Base-by-base conservation (phyloP, 2,329 filamentous ascomycete species). In the Alternaria sp. region DNA sequence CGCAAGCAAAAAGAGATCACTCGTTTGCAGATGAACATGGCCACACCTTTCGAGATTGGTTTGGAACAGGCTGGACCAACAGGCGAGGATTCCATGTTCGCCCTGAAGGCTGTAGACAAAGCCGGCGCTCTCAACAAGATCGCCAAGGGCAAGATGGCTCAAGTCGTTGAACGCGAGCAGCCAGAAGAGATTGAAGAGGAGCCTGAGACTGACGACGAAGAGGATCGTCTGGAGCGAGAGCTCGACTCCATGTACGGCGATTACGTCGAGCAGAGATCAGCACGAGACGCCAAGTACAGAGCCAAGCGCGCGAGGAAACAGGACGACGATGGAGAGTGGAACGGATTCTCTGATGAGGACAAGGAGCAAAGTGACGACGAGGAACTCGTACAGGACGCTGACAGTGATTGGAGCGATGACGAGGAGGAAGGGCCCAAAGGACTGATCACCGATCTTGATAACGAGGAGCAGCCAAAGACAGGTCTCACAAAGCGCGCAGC, bases 21-120 rank as follows among this genome's bases (percentile, higher is more conserved):
- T n/a, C 89, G 95, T 34, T 91, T 99, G 90, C 95, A 99, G 79
- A 88, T 99, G 83, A 90, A 97, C 81, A 99, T 99, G 95, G 90
- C 90, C 2, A 91, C 93, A 0, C 95, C 95, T 7, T 95, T 93
- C 84, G 95, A 99, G 66, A 97, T 99, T 64, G 95, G 95, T 72
- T 87, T 96, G 81, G 95, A 97, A 75, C 93, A 95, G 79, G 81
- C 87, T 24, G 92, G 92, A 0, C 91, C 92, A 0, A 83, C 87
- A 51, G 94, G 92, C 24, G 89, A 93, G 42, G 91, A 93, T 46
- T 84, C 91, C 28, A 95, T 97, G 83, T 99, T 99, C 76, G 88
- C 88, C 3, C 85, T 98, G 47, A 96, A 93, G 78, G 82, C 88
- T 8, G 86, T 96, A 44, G 92, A 97, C 75, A 91, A 92, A 76